A percentile compares a stretch with the other conserved stretches of the same genome.
These are phyloP conservation scores for Phytopythium delawarense DNA, from an alignment of 352 stramenopile species.

Conservation along the genomic window DNA sequence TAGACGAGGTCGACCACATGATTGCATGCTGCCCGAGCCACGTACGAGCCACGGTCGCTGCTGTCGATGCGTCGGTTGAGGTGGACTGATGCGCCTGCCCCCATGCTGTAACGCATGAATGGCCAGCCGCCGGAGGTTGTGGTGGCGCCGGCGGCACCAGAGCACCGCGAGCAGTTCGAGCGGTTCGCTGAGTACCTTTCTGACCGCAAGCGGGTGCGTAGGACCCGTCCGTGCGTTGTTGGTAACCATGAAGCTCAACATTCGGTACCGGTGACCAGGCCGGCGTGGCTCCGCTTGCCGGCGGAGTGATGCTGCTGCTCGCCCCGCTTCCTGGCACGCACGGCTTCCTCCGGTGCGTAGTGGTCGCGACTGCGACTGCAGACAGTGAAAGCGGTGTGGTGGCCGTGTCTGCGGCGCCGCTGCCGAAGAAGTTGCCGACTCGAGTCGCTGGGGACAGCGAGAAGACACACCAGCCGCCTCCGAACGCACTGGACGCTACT, in stretches of 20 bases:
- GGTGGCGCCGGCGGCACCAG: conserved; percentile 21
- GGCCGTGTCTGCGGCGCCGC: neutral
- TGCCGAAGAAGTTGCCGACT: neutral
- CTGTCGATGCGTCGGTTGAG: neutral
- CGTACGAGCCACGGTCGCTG: conserved; percentile 15
- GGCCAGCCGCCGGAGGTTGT: conserved; percentile 50
- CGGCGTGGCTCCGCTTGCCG: conserved; percentile 44
- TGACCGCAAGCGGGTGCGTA: conserved; percentile 41
- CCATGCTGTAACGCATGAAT: neutral
- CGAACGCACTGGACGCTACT: neutral
- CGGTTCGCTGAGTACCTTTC: conserved; percentile 51
- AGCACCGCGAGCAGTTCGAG: conserved; percentile 29
- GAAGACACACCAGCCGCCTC: neutral
- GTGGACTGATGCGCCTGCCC: neutral
- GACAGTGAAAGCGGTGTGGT: conserved; percentile 4
- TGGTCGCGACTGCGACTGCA: conserved; percentile 31
- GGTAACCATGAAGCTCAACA: neutral
- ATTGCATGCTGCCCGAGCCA: conserved; percentile 44
- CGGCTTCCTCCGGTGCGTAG: conserved; percentile 41
- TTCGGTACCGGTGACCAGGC: conserved; percentile 21
- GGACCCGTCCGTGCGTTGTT: no score
- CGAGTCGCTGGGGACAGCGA: neutral
- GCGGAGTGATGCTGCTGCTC: conserved; percentile 46
- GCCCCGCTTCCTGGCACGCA: conserved; percentile 37
- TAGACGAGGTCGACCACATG: conserved; percentile 53